phyloP scores from a whole-genome alignment of 164 flowering plant genomes.

The Dillenia suffruticosa region DNA sequence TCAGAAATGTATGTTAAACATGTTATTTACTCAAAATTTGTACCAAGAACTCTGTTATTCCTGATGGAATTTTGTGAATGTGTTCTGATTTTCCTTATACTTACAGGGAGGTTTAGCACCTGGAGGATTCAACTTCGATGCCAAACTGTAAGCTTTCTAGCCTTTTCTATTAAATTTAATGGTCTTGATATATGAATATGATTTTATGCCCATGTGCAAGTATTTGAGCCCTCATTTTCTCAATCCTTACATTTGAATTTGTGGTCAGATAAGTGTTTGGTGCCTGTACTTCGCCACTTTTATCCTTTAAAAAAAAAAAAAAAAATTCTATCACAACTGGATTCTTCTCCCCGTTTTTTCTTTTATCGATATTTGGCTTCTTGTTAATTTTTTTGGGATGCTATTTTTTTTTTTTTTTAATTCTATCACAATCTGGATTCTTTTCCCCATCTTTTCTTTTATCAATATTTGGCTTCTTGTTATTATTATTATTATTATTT shows the following conservation, averaged over 20 bases:
- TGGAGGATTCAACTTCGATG: constrained; percentile 98
- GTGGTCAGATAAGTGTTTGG: no score
- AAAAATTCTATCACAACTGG: background rate
- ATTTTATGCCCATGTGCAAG: no score
- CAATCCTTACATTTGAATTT: no score
- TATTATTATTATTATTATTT: background rate
- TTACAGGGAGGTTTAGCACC: constrained; percentile 94
- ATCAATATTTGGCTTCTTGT: background rate
- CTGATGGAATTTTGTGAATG: background rate
- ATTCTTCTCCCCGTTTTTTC: background rate
- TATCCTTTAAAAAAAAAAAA: no score
- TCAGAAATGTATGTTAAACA: constrained; percentile 64
- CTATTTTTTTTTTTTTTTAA: background rate
- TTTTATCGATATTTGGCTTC: background rate
- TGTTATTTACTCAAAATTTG: background rate
- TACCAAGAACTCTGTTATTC: background rate
- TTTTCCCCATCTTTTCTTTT: background rate
- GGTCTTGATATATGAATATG: no score
- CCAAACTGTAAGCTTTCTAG: constrained; percentile 73
- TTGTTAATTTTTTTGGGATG: background rate
- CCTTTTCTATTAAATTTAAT: background rate
- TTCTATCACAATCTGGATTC: background rate
- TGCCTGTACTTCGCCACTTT: background rate
- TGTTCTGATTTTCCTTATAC: constrained; percentile 1
- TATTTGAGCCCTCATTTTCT: background rate